These are phyloP conservation scores for Monosporascus sp. DNA, from an alignment of 2,329 filamentous ascomycete species.

Conservation along the genomic window DNA sequence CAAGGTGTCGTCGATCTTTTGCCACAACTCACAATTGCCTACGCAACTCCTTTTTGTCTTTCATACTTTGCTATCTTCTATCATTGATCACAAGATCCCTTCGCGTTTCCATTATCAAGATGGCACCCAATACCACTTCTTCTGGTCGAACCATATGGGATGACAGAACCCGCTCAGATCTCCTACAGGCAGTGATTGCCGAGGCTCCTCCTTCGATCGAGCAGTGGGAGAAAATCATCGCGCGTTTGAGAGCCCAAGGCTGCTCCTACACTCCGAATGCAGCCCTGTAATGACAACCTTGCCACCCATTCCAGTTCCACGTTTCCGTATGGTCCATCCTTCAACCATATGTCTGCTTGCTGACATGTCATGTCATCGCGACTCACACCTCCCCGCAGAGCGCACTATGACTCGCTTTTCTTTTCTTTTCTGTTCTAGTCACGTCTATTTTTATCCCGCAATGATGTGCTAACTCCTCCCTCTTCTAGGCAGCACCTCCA, in stretches of 20 bases:
- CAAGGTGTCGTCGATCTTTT: too few relatives aligned
- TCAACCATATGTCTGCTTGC: neutral
- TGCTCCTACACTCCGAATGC: constrained; percentile 35
- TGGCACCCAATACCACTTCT: neutral
- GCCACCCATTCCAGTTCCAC: neutral
- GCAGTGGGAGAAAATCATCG: constrained; percentile 27
- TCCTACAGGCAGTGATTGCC: constrained; percentile 33
- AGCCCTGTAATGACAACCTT: constrained; percentile 30
- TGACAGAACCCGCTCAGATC: constrained; percentile 32
- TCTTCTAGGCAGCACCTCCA: constrained; percentile 39
- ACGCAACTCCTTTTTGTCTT: neutral
- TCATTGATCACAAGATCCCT: neutral
- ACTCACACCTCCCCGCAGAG: neutral
- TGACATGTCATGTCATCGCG: neutral
- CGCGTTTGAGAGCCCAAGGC: constrained; percentile 28
- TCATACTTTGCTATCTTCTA: neutral
- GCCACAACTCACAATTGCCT: too few relatives aligned
- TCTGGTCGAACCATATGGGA: constrained; percentile 17
- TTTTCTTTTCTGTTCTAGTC: neutral
- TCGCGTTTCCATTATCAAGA: neutral
- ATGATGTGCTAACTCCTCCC: constrained; percentile 7
- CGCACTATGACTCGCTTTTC: too few relatives aligned
- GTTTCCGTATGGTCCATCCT: too few relatives aligned
- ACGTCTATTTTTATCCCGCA: neutral
- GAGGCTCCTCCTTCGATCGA: constrained; percentile 30